Evolutionary conservation across 2,329 filamentous ascomycete genomes (phyloP).

Genomic region (Aspergillus sp.): DNA sequence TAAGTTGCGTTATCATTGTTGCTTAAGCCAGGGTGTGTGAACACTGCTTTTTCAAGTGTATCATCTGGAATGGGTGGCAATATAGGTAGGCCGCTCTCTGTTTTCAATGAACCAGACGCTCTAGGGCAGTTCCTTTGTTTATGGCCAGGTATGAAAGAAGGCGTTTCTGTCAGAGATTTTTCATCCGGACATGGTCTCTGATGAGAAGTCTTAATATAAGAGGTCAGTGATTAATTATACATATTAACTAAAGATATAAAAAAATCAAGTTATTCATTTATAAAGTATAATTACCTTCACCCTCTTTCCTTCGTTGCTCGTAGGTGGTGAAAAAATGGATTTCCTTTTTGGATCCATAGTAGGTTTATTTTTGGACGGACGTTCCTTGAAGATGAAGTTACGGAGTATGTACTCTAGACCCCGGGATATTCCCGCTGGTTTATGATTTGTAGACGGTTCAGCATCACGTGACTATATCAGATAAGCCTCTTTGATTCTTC

Average conservation of each 20-base stretch:
- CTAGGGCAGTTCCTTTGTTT: background rate
- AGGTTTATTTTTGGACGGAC: no score
- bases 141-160: background rate
- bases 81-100: conserved; percentile 9
- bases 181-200: background rate
- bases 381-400: no score
- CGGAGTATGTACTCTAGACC: no score
- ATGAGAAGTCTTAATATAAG: background rate
- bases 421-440: no score
- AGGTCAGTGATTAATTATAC: background rate
- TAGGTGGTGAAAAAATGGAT: conserved; percentile 5
- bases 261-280: background rate
- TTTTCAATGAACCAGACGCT: background rate
- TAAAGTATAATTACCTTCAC: conserved; percentile 10
- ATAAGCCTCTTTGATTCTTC: background rate
- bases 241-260: no score
- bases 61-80: conserved; percentile 55
- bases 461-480: background rate
- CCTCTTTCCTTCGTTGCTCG: conserved; percentile 6
- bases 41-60: conserved; percentile 53
- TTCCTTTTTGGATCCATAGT: conserved; percentile 22
- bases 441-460: no score
- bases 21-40: conserved; percentile 55
- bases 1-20: conserved; percentile 45
- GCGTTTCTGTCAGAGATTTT: background rate